phyloP scores from a whole-genome alignment of 768 basidiomycete genomes.

The Podaxis sp. region DNA sequence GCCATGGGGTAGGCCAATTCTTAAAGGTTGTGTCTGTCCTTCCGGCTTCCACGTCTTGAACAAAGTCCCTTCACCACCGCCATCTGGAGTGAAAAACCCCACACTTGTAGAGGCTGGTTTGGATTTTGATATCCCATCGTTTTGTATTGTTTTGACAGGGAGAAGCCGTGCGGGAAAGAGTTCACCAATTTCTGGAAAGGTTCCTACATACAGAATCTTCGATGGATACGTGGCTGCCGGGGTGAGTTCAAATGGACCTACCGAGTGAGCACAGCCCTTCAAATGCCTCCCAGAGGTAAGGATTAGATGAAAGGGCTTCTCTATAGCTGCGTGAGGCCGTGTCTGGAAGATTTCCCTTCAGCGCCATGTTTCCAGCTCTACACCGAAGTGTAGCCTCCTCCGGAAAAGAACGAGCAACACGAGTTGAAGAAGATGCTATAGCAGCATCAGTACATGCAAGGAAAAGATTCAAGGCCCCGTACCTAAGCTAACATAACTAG shows the following conservation, averaged over 20 bases:
- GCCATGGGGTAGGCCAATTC: conserved; percentile 46
- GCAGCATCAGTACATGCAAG: conserved; percentile 8
- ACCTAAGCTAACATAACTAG: conserved; percentile 54
- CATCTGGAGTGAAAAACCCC: conserved; percentile 76
- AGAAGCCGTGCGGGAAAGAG: conserved; percentile 62
- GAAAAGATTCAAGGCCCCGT: conserved; percentile 22
- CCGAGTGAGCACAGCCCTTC: conserved; percentile 83
- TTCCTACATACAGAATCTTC: conserved; percentile 38
- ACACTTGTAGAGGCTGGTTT: conserved; percentile 57
- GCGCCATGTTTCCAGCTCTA: conserved; percentile 69
- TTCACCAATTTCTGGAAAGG: conserved; percentile 66
- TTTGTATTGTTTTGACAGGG: conserved; percentile 50
- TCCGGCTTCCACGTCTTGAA: conserved; percentile 56
- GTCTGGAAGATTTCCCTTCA: conserved; percentile 75
- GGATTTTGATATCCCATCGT: conserved; percentile 42
- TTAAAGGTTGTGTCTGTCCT: conserved; percentile 49
- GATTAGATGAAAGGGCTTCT: conserved; percentile 67
- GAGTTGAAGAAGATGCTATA: conserved; percentile 51
- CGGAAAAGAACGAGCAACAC: conserved; percentile 56
- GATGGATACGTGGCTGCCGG: conserved; percentile 15
- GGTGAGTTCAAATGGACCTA: conserved; percentile 26
- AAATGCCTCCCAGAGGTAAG: conserved; percentile 90
- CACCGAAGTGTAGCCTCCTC: conserved; percentile 73
- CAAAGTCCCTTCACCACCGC: conserved; percentile 49
- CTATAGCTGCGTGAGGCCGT: conserved; percentile 69